A percentile compares a stretch with the other conserved stretches of the same genome.
phyloP scores from a whole-genome alignment of 192 early-diverging fungal genomes.

The Entophlyctis helioformis region DNA sequence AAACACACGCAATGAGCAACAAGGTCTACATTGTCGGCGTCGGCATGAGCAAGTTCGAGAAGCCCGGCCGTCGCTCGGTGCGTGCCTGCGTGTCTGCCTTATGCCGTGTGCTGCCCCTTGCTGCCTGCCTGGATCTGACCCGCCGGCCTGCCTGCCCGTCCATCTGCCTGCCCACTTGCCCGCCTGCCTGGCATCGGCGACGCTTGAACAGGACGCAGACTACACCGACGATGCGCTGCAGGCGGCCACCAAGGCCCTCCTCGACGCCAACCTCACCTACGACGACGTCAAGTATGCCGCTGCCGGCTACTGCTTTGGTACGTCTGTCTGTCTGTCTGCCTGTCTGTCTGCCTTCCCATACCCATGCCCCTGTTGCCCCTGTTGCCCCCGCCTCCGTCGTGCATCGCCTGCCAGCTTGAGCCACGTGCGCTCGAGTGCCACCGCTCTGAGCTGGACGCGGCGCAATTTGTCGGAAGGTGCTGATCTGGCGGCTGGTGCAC shows the following conservation, averaged over 20 bases:
- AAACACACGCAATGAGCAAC: no score
- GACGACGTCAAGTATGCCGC: constrained; percentile 47
- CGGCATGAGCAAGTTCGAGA: constrained; percentile 96
- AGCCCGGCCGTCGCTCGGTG: constrained; percentile 92
- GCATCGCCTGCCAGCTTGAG: constrained; percentile 28
- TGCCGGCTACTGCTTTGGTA: constrained; percentile 9
- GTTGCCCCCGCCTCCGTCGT: no score
- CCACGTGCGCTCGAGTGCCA: background rate
- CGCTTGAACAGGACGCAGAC: constrained; percentile 21
- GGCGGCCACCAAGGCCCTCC: constrained; percentile 54
- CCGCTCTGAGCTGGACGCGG: no score
- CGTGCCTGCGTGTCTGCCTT: background rate
- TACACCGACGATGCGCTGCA: constrained; percentile 23
- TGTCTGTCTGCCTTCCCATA: no score
- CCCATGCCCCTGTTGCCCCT: no score
- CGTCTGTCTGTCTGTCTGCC: no score
- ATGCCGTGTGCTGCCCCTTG: no score
- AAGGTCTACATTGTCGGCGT: constrained; percentile 87
- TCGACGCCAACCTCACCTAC: constrained; percentile 59
- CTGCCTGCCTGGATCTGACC: no score
- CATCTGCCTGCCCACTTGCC: background rate
- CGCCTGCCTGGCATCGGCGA: constrained; percentile 81
- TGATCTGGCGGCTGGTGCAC: no score
- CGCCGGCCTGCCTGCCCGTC: no score
- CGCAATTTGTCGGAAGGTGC: no score